Evolutionary conservation across 2,329 filamentous ascomycete genomes (phyloP).

Genomic region (Colletotrichum sp.): DNA sequence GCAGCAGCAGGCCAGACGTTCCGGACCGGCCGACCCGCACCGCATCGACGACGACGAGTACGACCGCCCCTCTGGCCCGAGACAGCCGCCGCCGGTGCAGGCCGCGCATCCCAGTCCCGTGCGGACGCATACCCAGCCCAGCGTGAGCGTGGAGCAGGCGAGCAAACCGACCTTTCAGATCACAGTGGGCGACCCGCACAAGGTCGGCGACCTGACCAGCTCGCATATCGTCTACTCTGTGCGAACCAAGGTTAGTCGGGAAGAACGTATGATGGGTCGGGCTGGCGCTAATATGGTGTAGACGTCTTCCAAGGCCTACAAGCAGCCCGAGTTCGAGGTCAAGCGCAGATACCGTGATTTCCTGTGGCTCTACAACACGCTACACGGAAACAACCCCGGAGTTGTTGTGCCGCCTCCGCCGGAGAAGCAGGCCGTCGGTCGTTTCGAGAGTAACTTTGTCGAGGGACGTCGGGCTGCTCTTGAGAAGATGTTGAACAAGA

Average conservation of each 20-base stretch:
- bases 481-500: conserved; percentile 98
- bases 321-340: conserved; percentile 89
- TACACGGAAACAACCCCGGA: conserved; percentile 94
- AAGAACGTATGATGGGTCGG: background rate
- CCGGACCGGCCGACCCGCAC: conserved; percentile 61
- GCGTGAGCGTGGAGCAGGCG: conserved; percentile 90
- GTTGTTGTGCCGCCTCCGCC: conserved; percentile 94
- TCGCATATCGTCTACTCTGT: conserved; percentile 99
- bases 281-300: conserved; percentile 38
- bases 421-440: conserved; percentile 95
- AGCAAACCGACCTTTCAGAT: conserved; percentile 92
- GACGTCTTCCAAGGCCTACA: conserved; percentile 96
- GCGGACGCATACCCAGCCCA: conserved; percentile 67
- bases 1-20: conserved; percentile 44
- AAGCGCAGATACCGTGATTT: conserved; percentile 96
- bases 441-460: conserved; percentile 96
- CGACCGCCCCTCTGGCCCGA: conserved; percentile 53
- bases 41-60: conserved; percentile 71
- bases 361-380: conserved; percentile 93
- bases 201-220: conserved; percentile 94
- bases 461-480: conserved; percentile 89
- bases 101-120: conserved; percentile 58
- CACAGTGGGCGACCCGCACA: conserved; percentile 93
- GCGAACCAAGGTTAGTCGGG: conserved; percentile 75
- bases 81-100: conserved; percentile 71